A percentile compares a stretch with the other conserved stretches of the same genome.
phyloP scores from a whole-genome alignment of 352 stramenopile species.

The Phytophthora sp. region DNA sequence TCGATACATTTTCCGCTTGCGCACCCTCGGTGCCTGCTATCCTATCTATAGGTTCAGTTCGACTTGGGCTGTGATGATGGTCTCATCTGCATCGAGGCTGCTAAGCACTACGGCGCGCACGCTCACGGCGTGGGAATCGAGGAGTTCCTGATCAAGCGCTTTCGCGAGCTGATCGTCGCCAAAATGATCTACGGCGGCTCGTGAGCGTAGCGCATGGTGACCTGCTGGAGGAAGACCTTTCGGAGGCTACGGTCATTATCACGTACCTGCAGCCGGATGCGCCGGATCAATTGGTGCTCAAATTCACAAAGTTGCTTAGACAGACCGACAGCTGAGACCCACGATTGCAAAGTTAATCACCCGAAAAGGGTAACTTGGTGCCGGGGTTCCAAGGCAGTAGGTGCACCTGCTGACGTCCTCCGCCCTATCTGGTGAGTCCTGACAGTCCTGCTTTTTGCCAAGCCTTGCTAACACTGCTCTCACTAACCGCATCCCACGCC shows the following conservation, averaged over 20 bases:
- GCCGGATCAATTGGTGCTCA: constrained; percentile 45
- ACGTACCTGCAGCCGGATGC: constrained; percentile 65
- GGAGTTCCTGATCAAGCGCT: constrained; percentile 55
- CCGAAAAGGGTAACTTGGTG: no score
- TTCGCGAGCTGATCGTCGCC: constrained; percentile 40
- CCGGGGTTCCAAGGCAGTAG: no score
- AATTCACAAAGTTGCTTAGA: constrained; percentile 44
- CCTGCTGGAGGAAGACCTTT: constrained; percentile 56
- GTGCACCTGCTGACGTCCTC: no score
- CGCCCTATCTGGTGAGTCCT: no score
- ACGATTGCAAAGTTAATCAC: no score
- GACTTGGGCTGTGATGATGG: constrained; percentile 68
- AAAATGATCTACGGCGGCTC: constrained; percentile 46
- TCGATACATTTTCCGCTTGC: neutral
- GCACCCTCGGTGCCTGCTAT: neutral
- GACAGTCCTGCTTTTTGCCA: no score
- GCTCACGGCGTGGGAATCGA: constrained; percentile 66
- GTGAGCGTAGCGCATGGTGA: constrained; percentile 59
- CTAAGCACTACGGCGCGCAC: constrained; percentile 45
- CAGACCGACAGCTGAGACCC: constrained; percentile 38
- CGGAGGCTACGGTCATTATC: constrained; percentile 59
- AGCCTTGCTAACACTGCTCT: no score
- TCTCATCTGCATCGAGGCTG: constrained; percentile 62
- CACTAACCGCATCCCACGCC: no score
- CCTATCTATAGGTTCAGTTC: constrained; percentile 43